Evolutionary conservation across 192 early-diverging fungal species (phyloP).

Genomic region (Chytriomyces sp.): DNA sequence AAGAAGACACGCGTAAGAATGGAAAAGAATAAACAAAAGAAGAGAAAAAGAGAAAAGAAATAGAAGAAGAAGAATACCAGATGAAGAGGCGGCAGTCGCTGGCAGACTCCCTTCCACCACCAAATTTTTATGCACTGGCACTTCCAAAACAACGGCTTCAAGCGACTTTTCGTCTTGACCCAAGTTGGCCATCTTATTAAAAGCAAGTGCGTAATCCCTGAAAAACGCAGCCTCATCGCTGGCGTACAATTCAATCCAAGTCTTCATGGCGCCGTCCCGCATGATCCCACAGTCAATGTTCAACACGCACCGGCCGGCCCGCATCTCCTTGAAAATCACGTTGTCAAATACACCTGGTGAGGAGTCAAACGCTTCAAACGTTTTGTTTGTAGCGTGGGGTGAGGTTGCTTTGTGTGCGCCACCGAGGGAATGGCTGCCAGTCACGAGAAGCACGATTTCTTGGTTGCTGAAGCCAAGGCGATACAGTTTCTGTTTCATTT

Average conservation of each 20-base stretch:
- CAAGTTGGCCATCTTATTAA: conserved; percentile 27
- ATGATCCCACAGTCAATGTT: conserved; percentile 36
- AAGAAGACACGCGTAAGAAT: no score
- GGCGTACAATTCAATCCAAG: conserved; percentile 28
- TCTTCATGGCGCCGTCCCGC: conserved; percentile 19
- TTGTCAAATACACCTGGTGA: conserved; percentile 49
- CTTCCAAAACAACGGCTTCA: background rate
- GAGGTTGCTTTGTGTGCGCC: conserved; percentile 30
- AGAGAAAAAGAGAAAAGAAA: no score
- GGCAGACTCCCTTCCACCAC: background rate
- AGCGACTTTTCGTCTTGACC: background rate
- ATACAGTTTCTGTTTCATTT: conserved; percentile 5
- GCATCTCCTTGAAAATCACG: conserved; percentile 37
- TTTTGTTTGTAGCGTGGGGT: conserved; percentile 28
- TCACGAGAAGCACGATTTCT: conserved; percentile 36
- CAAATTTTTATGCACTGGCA: conserved; percentile 17
- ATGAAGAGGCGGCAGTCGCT: no score
- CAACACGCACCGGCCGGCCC: conserved; percentile 32
- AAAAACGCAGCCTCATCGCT: conserved; percentile 32
- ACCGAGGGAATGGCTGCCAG: conserved; percentile 43
- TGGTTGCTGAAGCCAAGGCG: conserved; percentile 28
- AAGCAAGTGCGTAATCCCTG: conserved; percentile 11
- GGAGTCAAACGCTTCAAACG: conserved; percentile 44
- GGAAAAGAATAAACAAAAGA: no score
- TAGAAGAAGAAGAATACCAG: no score